phyloP scores from a whole-genome alignment of 2,329 filamentous ascomycete species.

The Rutstroemia sp. region DNA sequence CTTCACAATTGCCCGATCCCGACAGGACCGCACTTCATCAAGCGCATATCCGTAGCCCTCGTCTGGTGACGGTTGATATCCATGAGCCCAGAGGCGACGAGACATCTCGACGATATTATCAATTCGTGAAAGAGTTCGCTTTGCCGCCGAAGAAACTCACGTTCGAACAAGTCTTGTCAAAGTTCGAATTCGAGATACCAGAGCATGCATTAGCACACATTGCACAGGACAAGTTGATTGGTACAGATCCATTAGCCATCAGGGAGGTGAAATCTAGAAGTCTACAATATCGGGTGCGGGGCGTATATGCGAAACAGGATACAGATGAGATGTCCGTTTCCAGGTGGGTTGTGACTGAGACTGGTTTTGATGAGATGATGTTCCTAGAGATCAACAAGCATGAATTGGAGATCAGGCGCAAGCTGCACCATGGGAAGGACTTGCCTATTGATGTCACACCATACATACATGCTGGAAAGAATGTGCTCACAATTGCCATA shows the following conservation, averaged over 20 bases:
- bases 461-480: slow-evolving; percentile 26
- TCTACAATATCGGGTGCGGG: slow-evolving; percentile 61
- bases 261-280: slow-evolving; percentile 41
- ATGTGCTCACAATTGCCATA: slow-evolving; percentile 20
- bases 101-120: slow-evolving; percentile 37
- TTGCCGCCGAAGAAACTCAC: slow-evolving; percentile 35
- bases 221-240: slow-evolving; percentile 19
- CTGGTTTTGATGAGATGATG: slow-evolving; percentile 62
- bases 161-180: slow-evolving; percentile 25
- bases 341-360: slow-evolving; percentile 57
- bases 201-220: slow-evolving; percentile 16
- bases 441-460: slow-evolving; percentile 67
- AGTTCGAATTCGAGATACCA: slow-evolving; percentile 31
- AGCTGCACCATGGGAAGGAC: slow-evolving; percentile 67
- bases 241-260: slow-evolving; percentile 22
- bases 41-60: slow-evolving; percentile 47
- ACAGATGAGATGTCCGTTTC: slow-evolving; percentile 29
- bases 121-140: slow-evolving; percentile 46
- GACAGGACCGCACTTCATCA: slow-evolving; percentile 48
- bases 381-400: slow-evolving; percentile 61
- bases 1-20: slow-evolving; percentile 38
- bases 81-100: slow-evolving; percentile 21
- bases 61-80: slow-evolving; percentile 27
- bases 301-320: slow-evolving; percentile 37
- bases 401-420: slow-evolving; percentile 50